These are phyloP conservation scores for Ceratobasidium sp. DNA, from an alignment of 1,284 basidiomycete genomes.

Conservation along the genomic window DNA sequence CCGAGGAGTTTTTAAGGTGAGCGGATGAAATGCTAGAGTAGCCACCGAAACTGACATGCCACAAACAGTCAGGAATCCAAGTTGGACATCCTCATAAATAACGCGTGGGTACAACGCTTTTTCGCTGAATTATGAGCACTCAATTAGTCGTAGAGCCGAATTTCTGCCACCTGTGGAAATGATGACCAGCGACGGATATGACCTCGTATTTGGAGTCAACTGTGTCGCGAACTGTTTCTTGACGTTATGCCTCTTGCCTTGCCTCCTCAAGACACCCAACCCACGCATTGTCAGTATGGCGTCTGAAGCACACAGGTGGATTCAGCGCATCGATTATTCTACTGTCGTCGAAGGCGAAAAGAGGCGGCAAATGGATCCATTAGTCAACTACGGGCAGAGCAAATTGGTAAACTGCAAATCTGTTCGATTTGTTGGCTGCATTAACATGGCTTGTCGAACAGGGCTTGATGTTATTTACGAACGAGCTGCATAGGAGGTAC, in stretches of 20 bases:
- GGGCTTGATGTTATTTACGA: slow-evolving; percentile 48
- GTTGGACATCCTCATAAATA: slow-evolving; percentile 38
- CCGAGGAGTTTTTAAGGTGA: slow-evolving; percentile 41
- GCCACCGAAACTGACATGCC: neutral
- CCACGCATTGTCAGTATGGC: slow-evolving; percentile 35
- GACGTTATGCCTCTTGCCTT: slow-evolving; percentile 42
- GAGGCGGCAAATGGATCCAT: slow-evolving; percentile 33
- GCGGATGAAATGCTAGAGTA: neutral
- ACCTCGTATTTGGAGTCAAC: slow-evolving; percentile 42
- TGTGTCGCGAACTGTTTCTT: slow-evolving; percentile 37
- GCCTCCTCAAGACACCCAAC: slow-evolving; percentile 33
- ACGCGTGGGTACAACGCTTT: slow-evolving; percentile 13
- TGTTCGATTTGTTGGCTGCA: neutral
- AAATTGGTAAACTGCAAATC: slow-evolving; percentile 17
- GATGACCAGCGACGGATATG: slow-evolving; percentile 40
- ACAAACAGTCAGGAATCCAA: slow-evolving; percentile 29
- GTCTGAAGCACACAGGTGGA: slow-evolving; percentile 27
- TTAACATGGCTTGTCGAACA: neutral
- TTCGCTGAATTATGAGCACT: neutral
- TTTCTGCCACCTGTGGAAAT: slow-evolving; percentile 28
- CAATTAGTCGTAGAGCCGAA: slow-evolving; percentile 16
- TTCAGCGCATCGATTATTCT: slow-evolving; percentile 30
- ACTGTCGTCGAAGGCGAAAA: slow-evolving; percentile 34
- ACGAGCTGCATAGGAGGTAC: slow-evolving; percentile 49
- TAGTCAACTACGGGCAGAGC: slow-evolving; percentile 40